Evolutionary conservation across 1,284 basidiomycete species (phyloP).

Genomic region (Sporisorium reilianum): DNA sequence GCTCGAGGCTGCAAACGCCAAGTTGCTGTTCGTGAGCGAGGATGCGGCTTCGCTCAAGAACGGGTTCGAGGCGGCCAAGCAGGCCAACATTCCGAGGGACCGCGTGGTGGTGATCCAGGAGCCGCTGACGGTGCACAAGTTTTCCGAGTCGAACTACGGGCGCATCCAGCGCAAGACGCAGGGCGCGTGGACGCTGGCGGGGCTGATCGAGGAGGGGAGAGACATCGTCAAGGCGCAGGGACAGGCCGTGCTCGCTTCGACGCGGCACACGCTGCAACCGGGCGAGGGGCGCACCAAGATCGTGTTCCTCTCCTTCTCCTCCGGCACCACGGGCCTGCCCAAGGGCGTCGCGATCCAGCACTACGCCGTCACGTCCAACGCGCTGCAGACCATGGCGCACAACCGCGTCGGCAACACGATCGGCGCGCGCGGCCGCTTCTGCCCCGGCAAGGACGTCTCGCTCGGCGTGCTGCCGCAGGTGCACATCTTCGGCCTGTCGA

Average conservation of each 20-base stretch:
- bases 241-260: constrained; percentile 71
- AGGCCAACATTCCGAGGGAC: constrained; percentile 74
- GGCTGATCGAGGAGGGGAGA: constrained; percentile 70
- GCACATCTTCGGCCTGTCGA: constrained; percentile 64
- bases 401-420: constrained; percentile 45
- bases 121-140: constrained; percentile 41
- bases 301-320: constrained; percentile 69
- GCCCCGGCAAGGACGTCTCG: constrained; percentile 55
- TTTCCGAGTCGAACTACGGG: constrained; percentile 42
- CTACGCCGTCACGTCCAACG: constrained; percentile 56
- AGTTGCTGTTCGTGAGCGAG: constrained; percentile 76
- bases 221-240: constrained; percentile 72
- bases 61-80: constrained; percentile 74
- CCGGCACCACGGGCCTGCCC: constrained; percentile 69
- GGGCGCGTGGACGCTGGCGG: constrained; percentile 71
- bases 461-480: constrained; percentile 55
- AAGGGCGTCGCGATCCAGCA: constrained; percentile 69
- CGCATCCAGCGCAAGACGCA: constrained; percentile 49
- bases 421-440: constrained; percentile 45
- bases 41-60: constrained; percentile 70
- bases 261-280: constrained; percentile 71
- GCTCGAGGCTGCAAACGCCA: constrained; percentile 73
- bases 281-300: constrained; percentile 77
- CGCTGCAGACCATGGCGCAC: constrained; percentile 67
- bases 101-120: constrained; percentile 50